Conservation (phyloP, 1,139 yeast genomes). For the Pichiaceae sp. region DNA sequence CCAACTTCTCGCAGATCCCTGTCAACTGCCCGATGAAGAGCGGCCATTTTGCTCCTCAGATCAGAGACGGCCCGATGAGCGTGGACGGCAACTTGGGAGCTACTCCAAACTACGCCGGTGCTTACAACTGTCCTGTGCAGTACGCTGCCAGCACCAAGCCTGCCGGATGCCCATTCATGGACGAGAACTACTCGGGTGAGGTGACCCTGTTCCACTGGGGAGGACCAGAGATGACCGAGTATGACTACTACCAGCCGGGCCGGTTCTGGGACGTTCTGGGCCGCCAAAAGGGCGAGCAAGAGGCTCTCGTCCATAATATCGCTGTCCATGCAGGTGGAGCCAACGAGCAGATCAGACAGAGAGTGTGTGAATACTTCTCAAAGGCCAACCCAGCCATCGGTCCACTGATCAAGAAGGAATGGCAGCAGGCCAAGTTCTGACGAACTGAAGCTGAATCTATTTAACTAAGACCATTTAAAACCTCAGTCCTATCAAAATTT, state of each 20-base stretch:
- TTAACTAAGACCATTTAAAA: too few species aligned
- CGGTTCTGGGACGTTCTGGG: constrained; percentile 67
- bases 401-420: constrained; percentile 50
- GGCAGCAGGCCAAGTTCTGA: constrained; percentile 6
- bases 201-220: constrained; percentile 85
- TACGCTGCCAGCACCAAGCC: constrained; percentile 16
- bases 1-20: constrained; percentile 66
- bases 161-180: constrained; percentile 35
- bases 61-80: constrained; percentile 83
- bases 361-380: constrained; percentile 68
- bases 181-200: constrained; percentile 84
- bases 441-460: too few species aligned
- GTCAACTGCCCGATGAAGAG: constrained; percentile 58
- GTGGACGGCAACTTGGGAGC: constrained; percentile 83
- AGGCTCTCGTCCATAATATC: constrained; percentile 74
- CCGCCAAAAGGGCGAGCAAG: constrained; percentile 71
- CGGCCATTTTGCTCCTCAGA: constrained; percentile 37
- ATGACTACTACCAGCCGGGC: constrained; percentile 51
- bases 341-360: constrained; percentile 67
- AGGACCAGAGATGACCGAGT: constrained; percentile 45
- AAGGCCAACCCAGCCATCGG: constrained; percentile 68
- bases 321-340: constrained; percentile 70
- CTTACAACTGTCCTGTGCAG: constrained; percentile 31
- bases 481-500: too few species aligned
- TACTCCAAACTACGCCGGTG: constrained; percentile 70